phyloP scores from a whole-genome alignment of 495 filamentous ascomycete genomes.

The Neurospora tetrasperma region DNA sequence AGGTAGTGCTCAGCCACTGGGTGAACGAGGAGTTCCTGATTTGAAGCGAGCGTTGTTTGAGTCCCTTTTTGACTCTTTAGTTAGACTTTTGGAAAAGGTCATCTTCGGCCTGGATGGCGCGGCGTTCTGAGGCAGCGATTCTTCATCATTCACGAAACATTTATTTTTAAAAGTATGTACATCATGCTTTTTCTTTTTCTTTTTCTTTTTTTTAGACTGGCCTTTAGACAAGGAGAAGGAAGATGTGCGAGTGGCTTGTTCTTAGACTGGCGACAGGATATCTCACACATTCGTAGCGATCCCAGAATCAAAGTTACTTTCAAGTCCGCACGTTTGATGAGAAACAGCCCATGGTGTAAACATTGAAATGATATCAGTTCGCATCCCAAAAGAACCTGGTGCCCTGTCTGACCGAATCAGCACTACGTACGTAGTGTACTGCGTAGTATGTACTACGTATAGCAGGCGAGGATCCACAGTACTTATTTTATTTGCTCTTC shows the following conservation, averaged over 20 bases:
- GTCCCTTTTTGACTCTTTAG: background rate
- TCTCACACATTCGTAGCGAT: background rate
- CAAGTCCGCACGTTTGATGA: background rate
- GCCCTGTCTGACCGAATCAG: background rate
- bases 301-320: background rate
- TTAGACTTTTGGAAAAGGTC: background rate
- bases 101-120: background rate
- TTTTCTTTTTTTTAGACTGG: too few species aligned
- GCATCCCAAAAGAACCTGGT: background rate
- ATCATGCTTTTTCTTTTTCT: background rate
- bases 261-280: background rate
- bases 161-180: background rate
- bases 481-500: background rate
- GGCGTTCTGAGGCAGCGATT: background rate
- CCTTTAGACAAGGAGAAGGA: background rate
- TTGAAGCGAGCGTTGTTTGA: constrained; percentile 1
- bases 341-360: background rate
- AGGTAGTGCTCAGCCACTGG: constrained; percentile 74
- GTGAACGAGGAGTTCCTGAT: constrained; percentile 55
- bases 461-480: background rate
- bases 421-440: background rate
- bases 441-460: background rate
- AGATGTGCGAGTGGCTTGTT: background rate
- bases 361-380: background rate
- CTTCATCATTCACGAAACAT: background rate